A percentile compares a stretch with the other conserved stretches of the same genome.
These are phyloP conservation scores for Beverwykella pulmonaria DNA, from an alignment of 495 filamentous ascomycete species.

Conservation along the genomic window DNA sequence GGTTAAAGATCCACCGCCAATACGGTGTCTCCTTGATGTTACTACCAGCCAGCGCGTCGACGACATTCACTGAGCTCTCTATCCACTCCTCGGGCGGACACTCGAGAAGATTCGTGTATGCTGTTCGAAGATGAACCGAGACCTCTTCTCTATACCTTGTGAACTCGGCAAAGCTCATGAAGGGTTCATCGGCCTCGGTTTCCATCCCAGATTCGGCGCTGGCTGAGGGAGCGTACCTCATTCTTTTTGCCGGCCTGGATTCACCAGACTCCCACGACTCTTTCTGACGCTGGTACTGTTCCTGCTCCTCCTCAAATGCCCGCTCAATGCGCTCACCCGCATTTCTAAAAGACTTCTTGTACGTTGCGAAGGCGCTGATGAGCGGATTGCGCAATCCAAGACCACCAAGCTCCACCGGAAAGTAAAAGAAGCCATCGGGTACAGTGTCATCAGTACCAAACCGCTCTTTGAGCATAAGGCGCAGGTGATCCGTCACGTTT, in stretches of 20 bases:
- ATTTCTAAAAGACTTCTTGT: constrained; percentile 41
- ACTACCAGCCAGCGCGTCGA: not conserved
- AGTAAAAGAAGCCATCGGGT: constrained; percentile 45
- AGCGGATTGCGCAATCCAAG: constrained; percentile 61
- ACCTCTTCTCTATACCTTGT: constrained; percentile 49
- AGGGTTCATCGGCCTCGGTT: constrained; percentile 37
- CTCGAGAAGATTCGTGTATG: constrained; percentile 39
- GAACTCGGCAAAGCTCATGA: constrained; percentile 57
- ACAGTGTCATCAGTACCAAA: constrained; percentile 33
- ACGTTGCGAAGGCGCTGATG: constrained; percentile 50
- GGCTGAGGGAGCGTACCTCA: not conserved
- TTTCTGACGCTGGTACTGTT: constrained; percentile 44
- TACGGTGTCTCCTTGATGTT: constrained; percentile 43
- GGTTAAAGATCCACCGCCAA: constrained; percentile 54
- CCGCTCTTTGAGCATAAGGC: constrained; percentile 26
- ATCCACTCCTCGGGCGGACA: constrained; percentile 33
- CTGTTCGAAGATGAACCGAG: constrained; percentile 31
- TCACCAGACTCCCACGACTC: constrained; percentile 42
- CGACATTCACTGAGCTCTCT: constrained; percentile 20
- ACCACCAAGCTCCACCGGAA: constrained; percentile 61
- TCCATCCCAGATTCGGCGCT: not conserved
- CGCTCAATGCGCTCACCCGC: constrained; percentile 44
- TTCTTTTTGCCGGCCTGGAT: constrained; percentile 14
- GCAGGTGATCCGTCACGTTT: constrained; percentile 38
- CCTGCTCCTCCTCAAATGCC: constrained; percentile 48